These are phyloP conservation scores for Penicillium palitans DNA, from an alignment of 2,329 filamentous ascomycete species.

Conservation along the genomic window DNA sequence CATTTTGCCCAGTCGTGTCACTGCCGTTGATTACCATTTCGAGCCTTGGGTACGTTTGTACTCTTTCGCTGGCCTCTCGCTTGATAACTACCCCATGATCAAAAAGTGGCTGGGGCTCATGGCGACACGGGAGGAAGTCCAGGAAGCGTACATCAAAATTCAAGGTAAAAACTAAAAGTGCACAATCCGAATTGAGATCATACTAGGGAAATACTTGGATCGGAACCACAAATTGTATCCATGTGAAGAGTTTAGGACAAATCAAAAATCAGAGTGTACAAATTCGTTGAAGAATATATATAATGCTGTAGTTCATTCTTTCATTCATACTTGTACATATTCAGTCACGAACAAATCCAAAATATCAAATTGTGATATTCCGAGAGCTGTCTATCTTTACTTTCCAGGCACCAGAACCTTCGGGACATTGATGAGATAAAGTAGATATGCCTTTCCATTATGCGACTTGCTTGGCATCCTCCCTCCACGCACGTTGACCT, in stretches of 20 bases:
- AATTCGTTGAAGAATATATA: not conserved
- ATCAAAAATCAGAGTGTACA: not conserved
- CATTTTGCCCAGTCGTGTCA: slow-evolving; percentile 39
- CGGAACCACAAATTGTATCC: too few species aligned
- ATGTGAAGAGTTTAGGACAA: not conserved
- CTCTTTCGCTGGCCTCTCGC: slow-evolving; percentile 40
- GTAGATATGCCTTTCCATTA: slow-evolving; percentile 16
- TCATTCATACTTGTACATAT: not conserved
- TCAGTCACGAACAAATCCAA: not conserved
- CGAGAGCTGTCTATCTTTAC: not conserved
- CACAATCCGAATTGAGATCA: too few species aligned
- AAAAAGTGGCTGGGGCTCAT: slow-evolving; percentile 43
- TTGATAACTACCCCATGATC: slow-evolving; percentile 45
- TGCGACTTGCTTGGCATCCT: slow-evolving; percentile 30
- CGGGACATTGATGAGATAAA: slow-evolving; percentile 17
- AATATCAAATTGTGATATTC: not conserved
- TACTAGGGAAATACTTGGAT: too few species aligned
- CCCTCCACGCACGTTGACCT: slow-evolving; percentile 44
- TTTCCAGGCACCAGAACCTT: slow-evolving; percentile 9
- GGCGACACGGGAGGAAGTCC: slow-evolving; percentile 39
- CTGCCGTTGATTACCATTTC: slow-evolving; percentile 46
- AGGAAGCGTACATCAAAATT: slow-evolving; percentile 43
- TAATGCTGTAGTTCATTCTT: not conserved
- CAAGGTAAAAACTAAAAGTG: slow-evolving; percentile 2
- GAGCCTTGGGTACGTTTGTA: slow-evolving; percentile 45